phyloP scores from a whole-genome alignment of 768 basidiomycete genomes.

The Leccinum longicurvipes region DNA sequence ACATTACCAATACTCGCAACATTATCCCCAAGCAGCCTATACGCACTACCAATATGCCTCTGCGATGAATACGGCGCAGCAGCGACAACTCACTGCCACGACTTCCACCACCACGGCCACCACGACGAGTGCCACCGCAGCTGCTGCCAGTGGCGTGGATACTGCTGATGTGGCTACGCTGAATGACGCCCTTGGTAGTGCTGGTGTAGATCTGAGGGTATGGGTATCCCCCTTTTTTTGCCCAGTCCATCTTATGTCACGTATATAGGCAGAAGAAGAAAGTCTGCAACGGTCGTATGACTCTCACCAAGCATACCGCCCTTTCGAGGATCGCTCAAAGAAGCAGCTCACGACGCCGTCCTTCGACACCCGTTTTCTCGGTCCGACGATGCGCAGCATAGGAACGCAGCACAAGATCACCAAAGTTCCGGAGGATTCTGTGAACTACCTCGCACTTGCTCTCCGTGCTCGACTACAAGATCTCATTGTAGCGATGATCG shows the following conservation, averaged over 20 bases:
- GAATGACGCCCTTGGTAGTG: conserved; percentile 83
- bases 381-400: conserved; percentile 64
- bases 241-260: neutral
- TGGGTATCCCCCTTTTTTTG: conserved; percentile 15
- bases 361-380: conserved; percentile 66
- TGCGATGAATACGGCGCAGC: conserved; percentile 29
- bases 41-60: conserved; percentile 44
- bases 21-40: conserved; percentile 36
- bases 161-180: conserved; percentile 72
- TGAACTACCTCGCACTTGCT: conserved; percentile 77
- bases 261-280: conserved; percentile 80
- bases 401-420: conserved; percentile 67
- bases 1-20: conserved; percentile 41
- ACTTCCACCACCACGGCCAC: conserved; percentile 11
- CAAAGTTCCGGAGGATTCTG: conserved; percentile 64
- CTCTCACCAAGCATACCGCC: conserved; percentile 57
- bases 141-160: conserved; percentile 43
- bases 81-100: conserved; percentile 23
- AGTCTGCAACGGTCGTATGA: conserved; percentile 65
- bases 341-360: conserved; percentile 70
- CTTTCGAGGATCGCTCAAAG: conserved; percentile 73
- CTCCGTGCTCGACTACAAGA: conserved; percentile 72
- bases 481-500: conserved; percentile 63
- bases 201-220: conserved; percentile 82
- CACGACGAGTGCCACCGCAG: conserved; percentile 19